phyloP scores from a whole-genome alignment of 2,329 filamentous ascomycete genomes.

The Fusarium secorum region DNA sequence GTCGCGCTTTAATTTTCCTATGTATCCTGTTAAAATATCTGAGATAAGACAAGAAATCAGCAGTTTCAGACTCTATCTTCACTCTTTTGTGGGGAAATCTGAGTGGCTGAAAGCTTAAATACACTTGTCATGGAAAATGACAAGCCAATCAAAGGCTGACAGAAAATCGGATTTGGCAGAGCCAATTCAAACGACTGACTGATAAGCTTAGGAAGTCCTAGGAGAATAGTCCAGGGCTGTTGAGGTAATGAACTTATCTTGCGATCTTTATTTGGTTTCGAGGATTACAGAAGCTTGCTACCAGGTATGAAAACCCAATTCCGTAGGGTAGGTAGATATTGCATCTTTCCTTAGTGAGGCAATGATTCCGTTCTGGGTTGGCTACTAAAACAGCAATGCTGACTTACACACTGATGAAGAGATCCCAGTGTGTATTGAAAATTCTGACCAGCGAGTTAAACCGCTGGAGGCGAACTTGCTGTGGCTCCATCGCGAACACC shows the following conservation, averaged over 20 bases:
- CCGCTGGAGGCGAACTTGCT: neutral
- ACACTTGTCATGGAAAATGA: neutral
- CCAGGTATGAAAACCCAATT: neutral
- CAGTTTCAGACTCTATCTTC: neutral
- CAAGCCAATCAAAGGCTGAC: neutral
- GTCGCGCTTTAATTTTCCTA: too few species aligned
- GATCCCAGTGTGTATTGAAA: neutral
- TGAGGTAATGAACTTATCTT: neutral
- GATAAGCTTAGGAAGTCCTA: neutral
- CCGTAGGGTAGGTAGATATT: neutral
- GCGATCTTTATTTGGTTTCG: neutral
- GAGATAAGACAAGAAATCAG: neutral
- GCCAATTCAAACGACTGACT: neutral
- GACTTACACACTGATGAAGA: neutral
- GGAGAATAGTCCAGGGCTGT: neutral
- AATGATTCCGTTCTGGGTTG: too few species aligned
- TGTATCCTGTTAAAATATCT: neutral
- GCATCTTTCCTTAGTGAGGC: neutral
- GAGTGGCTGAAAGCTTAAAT: neutral
- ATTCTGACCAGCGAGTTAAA: neutral
- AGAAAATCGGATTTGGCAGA: neutral
- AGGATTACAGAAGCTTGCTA: neutral
- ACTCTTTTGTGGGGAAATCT: neutral
- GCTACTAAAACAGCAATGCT: neutral
- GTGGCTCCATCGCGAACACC: slow-evolving; percentile 1